Base-by-base conservation (phyloP, 2,329 filamentous ascomycete species). In the Neonectria punicea region DNA sequence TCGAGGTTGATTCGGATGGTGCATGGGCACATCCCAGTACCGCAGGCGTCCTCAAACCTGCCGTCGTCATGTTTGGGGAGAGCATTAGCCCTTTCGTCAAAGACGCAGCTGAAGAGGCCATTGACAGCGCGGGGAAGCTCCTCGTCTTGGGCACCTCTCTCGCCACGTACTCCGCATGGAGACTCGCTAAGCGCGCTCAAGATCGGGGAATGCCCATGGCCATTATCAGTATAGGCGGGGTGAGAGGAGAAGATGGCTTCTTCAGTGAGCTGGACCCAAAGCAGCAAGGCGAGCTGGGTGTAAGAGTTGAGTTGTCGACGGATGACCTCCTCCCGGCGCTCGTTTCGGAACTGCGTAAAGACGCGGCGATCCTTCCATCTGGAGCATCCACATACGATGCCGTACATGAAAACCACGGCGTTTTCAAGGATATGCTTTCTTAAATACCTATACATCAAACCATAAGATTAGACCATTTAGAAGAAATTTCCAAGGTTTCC, bases 1-100 rank as follows among this genome's bases (percentile, higher is more conserved):
- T 98, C 1, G 84, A 92, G 67, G 87, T 92, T 13, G 95, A 98
- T 73, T 72, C 76, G 1, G 93, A 98, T 58, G 95, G 95, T 0
- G 95, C 94, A 0, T 97, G 91, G 93, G 80, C 84, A 43, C 72
- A 84, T 6, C 81, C 81, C 0, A 90, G 89, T 70, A 89, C 86
- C 2, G 93, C 89, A 0, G 96, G 95, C 2, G 89, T 98, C 41
- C 79, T 99, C 60, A 98, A 98, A 76, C 96, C 96, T 4, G 93
- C 93, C 1, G 94, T 99, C 2, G 90, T 94, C 73, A 98, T 98
- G 93, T 98, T 98, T 77, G 96, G 96, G 16, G 96, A 98, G 80
- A 94, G 89, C 65, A 97, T 98, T 54, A 83, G 87, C 0, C 79
- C 81, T 1, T 74, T 80, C 1, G 90, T 94, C 39, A 98, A 97